phyloP scores from a whole-genome alignment of 2,329 filamentous ascomycete genomes.

The Colletotrichum lindemuthianum region DNA sequence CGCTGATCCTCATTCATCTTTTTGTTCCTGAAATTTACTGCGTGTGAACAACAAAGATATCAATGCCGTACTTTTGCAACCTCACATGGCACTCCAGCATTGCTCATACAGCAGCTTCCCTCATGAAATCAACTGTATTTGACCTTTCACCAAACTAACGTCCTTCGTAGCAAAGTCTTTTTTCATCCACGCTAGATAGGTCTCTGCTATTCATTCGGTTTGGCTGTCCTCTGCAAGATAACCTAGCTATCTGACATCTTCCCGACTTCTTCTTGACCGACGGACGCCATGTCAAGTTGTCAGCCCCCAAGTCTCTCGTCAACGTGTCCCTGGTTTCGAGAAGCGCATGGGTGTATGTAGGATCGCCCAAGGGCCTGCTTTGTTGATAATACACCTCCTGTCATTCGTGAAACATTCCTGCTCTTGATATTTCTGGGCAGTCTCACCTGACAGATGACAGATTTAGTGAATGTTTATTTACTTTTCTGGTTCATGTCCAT shows the following conservation, averaged over 20 bases:
- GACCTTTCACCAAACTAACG: conserved; percentile 32
- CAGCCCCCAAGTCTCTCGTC: conserved; percentile 66
- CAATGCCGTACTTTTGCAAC: no score
- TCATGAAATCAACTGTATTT: conserved; percentile 3
- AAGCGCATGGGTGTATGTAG: conserved; percentile 58
- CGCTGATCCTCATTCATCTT: no score
- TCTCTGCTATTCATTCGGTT: conserved; percentile 54
- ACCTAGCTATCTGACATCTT: neutral
- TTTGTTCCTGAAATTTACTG: no score
- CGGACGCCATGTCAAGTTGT: conserved; percentile 44
- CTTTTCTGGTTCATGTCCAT: no score
- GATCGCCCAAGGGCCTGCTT: conserved; percentile 60
- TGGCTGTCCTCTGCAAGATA: neutral
- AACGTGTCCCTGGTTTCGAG: conserved; percentile 63
- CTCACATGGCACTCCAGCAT: no score
- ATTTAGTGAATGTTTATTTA: no score
- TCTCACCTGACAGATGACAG: no score
- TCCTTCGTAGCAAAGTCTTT: conserved; percentile 50
- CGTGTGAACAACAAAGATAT: no score
- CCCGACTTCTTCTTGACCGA: conserved; percentile 15
- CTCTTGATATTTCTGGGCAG: no score
- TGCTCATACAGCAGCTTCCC: neutral
- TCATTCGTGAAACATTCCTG: no score
- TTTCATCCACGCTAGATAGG: conserved; percentile 56
- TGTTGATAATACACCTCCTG: conserved; percentile 61